Base-by-base conservation (phyloP, 371 early-diverging fungal genomes). In the Nosema granulosis region DNA sequence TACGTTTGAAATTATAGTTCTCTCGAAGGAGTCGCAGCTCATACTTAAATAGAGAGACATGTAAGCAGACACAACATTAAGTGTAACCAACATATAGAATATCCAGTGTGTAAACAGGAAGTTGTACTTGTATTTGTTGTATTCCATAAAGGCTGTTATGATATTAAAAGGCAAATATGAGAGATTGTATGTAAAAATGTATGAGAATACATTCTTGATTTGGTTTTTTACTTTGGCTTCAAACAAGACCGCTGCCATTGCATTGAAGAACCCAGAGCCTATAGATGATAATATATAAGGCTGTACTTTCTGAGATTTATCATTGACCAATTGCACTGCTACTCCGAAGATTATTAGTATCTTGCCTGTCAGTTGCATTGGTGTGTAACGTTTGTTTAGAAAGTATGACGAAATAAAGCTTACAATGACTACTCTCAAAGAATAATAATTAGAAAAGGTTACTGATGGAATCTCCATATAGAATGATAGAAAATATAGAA, bases 111-210 rank as follows among this genome's bases (percentile, higher is more conserved):
- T 11, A 26, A 63, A 63, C 18, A 28, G 12, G 22, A 11, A 35
- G 20, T 32, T 1, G 4, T 13, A 24, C 9, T 63, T 35, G 38
- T 63, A 63, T 18, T 2, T 1, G 6, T 28, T 35, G 20, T 22
- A 26, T 37, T 63, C 63, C 20, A 63, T 4, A 35, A 32, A 20
- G 22, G 63, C 63, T 35, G 3, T 35, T 18, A 31, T 11, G 3
- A 63, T 24, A 63, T 63, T 63, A 63, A 63, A 63, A 63, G 63
- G 63, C 2, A 63, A 3, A 63, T 63, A 63, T 3, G 18, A 63
- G 9, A 63, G n/a, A 63, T 63, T 63, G 24, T n/a, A 32, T n/a
- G 63, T 63, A 63, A 63, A 63, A 11, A 63, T 24, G 37, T 63
- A 63, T 35, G 13, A 11, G 18, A n/a, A 63, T 22, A 63, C 37